Evolutionary conservation across 2,329 filamentous ascomycete species (phyloP), one percentile per base, ranked within the genome.

Genomic region (Albifimbria verrucaria): DNA sequence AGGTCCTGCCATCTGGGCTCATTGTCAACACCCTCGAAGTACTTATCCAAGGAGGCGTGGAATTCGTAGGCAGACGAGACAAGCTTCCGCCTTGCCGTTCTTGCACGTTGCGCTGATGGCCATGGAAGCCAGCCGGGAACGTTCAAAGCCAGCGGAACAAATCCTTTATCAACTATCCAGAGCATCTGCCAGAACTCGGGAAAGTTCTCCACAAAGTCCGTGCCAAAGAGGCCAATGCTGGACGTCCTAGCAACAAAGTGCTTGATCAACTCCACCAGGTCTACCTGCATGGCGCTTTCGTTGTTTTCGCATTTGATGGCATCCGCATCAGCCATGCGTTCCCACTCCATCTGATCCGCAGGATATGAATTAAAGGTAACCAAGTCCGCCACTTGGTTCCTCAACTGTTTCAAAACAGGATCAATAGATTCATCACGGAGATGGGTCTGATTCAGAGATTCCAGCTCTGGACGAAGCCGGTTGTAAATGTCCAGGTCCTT

Each of bases 181-280:
- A 76, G 55, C 12, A 66, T 58, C 28, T 68, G 56, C 63, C 69
- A 72, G 20, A 74, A 65, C 1, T 72, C 66, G 3, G 69, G 65
- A 15, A 70, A 74, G 56, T 75, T 72, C 24, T 73, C 65, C 44
- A 72, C 64, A 59, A 75, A 72, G 53, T 75, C 68, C 3, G 67
- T 68, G n/a, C 73, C 73, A 46, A 73, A 68, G 5, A 75, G 59
- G 2, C 69, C 63, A 3, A 62, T 56, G 12, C 65, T 72, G 9
- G 69, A 65, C 2, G 70, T 67, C 20, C 60, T 62, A 23, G 68
- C 68, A 9, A 72, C 61, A 52, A 72, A 74, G 52, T 68, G 68
- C 15, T 65, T 68, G 3, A 66, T 59, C 25, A 74, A 55, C 20
- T 66, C 64, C 42, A 66, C 62, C 44, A 72, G 57, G 26, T 73